These are phyloP conservation scores for Poa pratensis DNA, from an alignment of 176 grass and related monocot species.

Conservation along the genomic window DNA sequence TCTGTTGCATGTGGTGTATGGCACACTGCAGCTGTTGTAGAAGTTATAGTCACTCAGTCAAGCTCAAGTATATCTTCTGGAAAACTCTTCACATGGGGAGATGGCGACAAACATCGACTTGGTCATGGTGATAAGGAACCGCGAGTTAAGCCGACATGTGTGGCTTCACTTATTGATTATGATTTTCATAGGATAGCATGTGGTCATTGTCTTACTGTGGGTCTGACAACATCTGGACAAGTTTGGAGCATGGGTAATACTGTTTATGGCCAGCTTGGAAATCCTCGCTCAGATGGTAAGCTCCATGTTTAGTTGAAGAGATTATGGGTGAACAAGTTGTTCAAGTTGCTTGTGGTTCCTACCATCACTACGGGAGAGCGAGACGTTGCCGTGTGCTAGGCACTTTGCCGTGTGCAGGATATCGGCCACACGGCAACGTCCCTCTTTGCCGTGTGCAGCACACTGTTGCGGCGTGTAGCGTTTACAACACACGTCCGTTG, in stretches of 20 bases:
- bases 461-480: too few species aligned
- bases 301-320: conserved; percentile 79
- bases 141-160: conserved; percentile 93
- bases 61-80: conserved; percentile 74
- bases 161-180: conserved; percentile 90
- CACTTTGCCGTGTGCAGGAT: too few species aligned
- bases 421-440: too few species aligned
- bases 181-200: conserved; percentile 86
- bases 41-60: conserved; percentile 80
- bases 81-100: conserved; percentile 97
- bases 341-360: conserved; percentile 94
- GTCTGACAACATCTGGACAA: conserved; percentile 83
- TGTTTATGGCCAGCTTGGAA: conserved; percentile 98
- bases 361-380: too few species aligned
- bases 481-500: too few species aligned
- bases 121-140: conserved; percentile 96
- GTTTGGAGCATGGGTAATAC: conserved; percentile 91
- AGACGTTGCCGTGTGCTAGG: too few species aligned
- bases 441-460: too few species aligned
- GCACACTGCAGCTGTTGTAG: conserved; percentile 92
- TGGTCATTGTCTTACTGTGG: conserved; percentile 88
- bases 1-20: conserved; percentile 89
- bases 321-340: conserved; percentile 69
- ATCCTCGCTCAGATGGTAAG: conserved; percentile 85
- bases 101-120: conserved; percentile 94